Base-by-base conservation (phyloP, 2,329 filamentous ascomycete species). In the Trichoderma sp. region DNA sequence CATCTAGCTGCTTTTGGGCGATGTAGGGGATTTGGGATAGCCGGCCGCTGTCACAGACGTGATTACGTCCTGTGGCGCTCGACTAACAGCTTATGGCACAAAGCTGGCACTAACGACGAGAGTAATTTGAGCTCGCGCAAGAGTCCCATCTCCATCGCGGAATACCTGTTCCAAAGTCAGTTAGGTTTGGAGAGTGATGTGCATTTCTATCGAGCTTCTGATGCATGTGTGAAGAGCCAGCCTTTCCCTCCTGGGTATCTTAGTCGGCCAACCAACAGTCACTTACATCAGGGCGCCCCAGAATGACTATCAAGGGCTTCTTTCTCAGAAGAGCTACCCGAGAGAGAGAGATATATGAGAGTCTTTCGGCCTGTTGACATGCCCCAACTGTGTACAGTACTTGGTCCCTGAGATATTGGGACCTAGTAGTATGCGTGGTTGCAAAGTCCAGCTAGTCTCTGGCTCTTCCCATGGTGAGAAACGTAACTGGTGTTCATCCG, bases 11-110 rank as follows among this genome's bases (percentile, higher is more conserved):
- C 27, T 65, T 65, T 65, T 50, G 35, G 74, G 74, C 67, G 38
- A 67, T 64, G 60, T 56, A 56, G n/a, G 50, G 50, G 21, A 56
- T 63, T 63, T 63, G 63, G 45, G 21, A 75, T 62, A 66, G 65
- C 53, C n/a, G 56, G 38, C 64, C 64, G 72, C 65, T 62, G 72
- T 68, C 72, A 74, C 63, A 74, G 64, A 66, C 71, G 45, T 27
- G 62, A 21, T 63, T 29, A 16, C 24, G 24, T 41, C 21, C 24
- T 64, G 71, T 74, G 63, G 71, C 71, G 71, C 33, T 62, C 71
- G 29, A 65, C 59, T 64, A 73, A 21, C 24, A 27, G 31, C 38
- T 27, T 21, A 38, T 50, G 69, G 60, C 60, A 73, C 38, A 65
- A 72, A 29, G 60, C 29, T 72, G 68, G 56, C 56, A 62, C 56